Evolutionary conservation across 2,329 filamentous ascomycete species (phyloP).

Genomic region (Penicillium sp.): DNA sequence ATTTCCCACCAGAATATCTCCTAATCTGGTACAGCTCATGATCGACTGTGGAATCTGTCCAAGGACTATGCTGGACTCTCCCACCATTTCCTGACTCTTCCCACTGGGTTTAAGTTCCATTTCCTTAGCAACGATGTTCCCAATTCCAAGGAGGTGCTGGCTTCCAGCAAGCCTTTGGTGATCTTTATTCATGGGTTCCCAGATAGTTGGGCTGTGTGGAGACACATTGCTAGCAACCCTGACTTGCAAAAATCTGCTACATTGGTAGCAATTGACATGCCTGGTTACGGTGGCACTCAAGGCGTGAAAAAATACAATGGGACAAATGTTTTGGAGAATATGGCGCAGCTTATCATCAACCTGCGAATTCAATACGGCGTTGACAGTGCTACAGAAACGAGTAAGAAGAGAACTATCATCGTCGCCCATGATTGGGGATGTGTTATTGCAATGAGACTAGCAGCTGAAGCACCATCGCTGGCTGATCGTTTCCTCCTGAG

Average conservation of each 20-base stretch:
- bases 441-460: conserved; percentile 54
- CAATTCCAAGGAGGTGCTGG: conserved; percentile 19
- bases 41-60: conserved; percentile 57
- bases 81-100: conserved; percentile 55
- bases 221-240: conserved; percentile 47
- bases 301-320: conserved; percentile 51
- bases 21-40: conserved; percentile 44
- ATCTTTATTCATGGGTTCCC: conserved; percentile 63
- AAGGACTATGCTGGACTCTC: conserved; percentile 48
- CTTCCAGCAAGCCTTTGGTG: conserved; percentile 41
- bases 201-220: conserved; percentile 59
- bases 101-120: conserved; percentile 54
- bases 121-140: conserved; percentile 50
- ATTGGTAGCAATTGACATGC: conserved; percentile 58
- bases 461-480: conserved; percentile 58
- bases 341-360: conserved; percentile 55
- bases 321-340: conserved; percentile 53
- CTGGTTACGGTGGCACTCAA: conserved; percentile 61
- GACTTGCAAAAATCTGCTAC: conserved; percentile 42
- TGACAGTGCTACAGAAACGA: conserved; percentile 27
- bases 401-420: conserved; percentile 49
- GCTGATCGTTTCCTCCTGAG: conserved; percentile 58
- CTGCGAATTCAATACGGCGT: conserved; percentile 51
- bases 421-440: conserved; percentile 60
- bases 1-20: neutral